Evolutionary conservation across 768 basidiomycete species (phyloP).

Genomic region (Thelephora aurantiotincta): DNA sequence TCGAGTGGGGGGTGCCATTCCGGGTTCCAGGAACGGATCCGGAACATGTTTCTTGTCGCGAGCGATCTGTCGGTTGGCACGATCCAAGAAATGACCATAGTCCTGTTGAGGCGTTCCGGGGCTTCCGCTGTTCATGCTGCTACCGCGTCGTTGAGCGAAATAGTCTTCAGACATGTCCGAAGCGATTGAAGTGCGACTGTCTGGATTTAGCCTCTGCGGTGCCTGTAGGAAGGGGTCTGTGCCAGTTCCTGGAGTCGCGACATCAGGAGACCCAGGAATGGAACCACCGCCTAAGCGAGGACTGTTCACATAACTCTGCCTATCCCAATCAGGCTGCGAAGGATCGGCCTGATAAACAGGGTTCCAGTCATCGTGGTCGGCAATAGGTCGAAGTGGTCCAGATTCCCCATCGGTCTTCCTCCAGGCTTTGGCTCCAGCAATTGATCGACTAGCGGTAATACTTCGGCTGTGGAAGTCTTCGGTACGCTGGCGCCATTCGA

Average conservation of each 20-base stretch:
- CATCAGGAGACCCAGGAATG: slow-evolving; percentile 39
- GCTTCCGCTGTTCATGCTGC: slow-evolving; percentile 10
- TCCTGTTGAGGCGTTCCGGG: slow-evolving; percentile 15
- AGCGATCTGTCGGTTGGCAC: slow-evolving; percentile 74
- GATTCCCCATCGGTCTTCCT: slow-evolving; percentile 38
- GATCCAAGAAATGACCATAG: slow-evolving; percentile 71
- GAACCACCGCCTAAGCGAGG: slow-evolving; percentile 16
- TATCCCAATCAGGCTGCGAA: slow-evolving; percentile 67
- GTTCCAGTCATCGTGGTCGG: slow-evolving; percentile 70
- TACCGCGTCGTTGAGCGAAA: slow-evolving; percentile 25
- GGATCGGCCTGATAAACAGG: slow-evolving; percentile 53
- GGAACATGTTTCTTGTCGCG: slow-evolving; percentile 64
- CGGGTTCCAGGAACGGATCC: slow-evolving; percentile 73
- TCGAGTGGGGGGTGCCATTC: slow-evolving; percentile 34
- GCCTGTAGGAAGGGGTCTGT: slow-evolving; percentile 23
- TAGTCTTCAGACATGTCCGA: slow-evolving; percentile 46
- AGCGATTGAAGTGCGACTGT: slow-evolving; percentile 19
- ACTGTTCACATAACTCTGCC: slow-evolving; percentile 35
- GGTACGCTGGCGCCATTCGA: slow-evolving; percentile 93
- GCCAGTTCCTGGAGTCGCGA: slow-evolving; percentile 29
- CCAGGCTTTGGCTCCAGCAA: slow-evolving; percentile 69
- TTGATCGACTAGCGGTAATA: slow-evolving; percentile 52
- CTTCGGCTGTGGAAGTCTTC: slow-evolving; percentile 90
- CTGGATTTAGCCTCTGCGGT: slow-evolving; percentile 18
- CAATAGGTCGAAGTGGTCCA: slow-evolving; percentile 25